Conservation (phyloP, 2,329 filamentous ascomycete genomes). For the Myriosclerotinia duriaeana region DNA sequence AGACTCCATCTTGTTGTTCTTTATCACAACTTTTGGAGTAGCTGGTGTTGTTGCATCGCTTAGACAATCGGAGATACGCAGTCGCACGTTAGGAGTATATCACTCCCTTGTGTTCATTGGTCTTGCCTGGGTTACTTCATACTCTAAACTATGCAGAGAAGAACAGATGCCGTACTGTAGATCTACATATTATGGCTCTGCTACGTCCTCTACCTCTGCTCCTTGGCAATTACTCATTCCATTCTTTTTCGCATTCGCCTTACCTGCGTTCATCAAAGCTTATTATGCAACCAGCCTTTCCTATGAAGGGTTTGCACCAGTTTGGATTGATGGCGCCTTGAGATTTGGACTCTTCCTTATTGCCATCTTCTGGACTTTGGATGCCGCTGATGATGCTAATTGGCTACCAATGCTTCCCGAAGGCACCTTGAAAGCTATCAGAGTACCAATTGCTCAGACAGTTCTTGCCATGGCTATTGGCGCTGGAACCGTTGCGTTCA, state of each 20-base stretch:
- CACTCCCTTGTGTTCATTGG: conserved; percentile 82
- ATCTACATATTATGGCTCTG: conserved; percentile 93
- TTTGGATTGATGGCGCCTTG: conserved; percentile 81
- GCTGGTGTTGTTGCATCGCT: conserved; percentile 73
- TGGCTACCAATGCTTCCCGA: conserved; percentile 66
- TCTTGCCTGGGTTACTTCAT: conserved; percentile 75
- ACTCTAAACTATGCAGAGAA: conserved; percentile 90
- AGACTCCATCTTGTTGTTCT: conserved; percentile 89
- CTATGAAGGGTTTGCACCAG: conserved; percentile 79
- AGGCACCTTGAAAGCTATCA: conserved; percentile 67
- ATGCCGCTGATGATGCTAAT: conserved; percentile 81
- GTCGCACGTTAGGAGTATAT: conserved; percentile 75
- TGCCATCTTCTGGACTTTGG: conserved; percentile 82
- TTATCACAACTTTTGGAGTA: conserved; percentile 83
- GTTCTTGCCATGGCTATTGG: conserved; percentile 77
- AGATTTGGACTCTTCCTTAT: conserved; percentile 72
- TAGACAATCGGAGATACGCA: conserved; percentile 63
- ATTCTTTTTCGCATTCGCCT: conserved; percentile 65
- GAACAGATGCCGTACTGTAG: conserved; percentile 98
- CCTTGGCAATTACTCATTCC: conserved; percentile 85
- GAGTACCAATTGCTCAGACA: conserved; percentile 76
- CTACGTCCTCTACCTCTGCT: conserved; percentile 87
- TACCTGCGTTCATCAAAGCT: conserved; percentile 74
- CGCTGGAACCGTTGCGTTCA: conserved; percentile 80
- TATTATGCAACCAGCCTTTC: conserved; percentile 82